Conservation (phyloP, 768 basidiomycete species). For the Tricholoma sp. region DNA sequence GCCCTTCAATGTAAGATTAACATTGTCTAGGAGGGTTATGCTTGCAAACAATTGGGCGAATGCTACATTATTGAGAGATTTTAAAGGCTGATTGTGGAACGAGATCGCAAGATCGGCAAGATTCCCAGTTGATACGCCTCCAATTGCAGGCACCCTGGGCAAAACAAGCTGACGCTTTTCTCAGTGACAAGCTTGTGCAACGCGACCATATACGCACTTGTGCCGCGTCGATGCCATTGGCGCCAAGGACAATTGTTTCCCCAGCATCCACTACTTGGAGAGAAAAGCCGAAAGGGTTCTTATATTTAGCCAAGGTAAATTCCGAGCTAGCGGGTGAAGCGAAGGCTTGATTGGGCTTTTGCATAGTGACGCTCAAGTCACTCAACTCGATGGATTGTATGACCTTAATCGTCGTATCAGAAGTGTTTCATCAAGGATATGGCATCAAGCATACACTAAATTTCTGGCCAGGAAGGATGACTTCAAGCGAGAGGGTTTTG, state of each 20-base stretch:
- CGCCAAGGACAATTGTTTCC: conserved; percentile 48
- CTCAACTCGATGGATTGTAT: conserved; percentile 58
- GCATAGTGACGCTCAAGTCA: conserved; percentile 52
- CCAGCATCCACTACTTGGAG: conserved; percentile 50
- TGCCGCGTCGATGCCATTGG: conserved; percentile 46
- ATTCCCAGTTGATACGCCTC: conserved; percentile 69
- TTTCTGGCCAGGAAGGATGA: conserved; percentile 57
- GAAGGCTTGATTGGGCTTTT: conserved; percentile 48
- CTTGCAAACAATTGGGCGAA: conserved; percentile 55
- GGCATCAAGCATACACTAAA: conserved; percentile 34
- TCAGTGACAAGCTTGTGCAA: background rate
- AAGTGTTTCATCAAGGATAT: background rate
- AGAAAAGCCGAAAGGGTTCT: conserved; percentile 70
- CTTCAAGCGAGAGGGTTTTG: conserved; percentile 55
- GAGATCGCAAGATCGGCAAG: conserved; percentile 52
- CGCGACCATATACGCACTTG: conserved; percentile 31
- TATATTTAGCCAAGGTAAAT: conserved; percentile 51
- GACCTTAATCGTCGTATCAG: conserved; percentile 30
- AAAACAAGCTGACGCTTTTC: conserved; percentile 38
- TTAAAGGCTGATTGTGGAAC: conserved; percentile 52
- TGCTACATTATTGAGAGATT: conserved; percentile 47
- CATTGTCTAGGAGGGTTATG: conserved; percentile 44
- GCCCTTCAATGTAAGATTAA: conserved; percentile 49
- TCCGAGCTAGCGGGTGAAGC: conserved; percentile 56
- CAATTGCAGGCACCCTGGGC: conserved; percentile 42